phyloP scores from a whole-genome alignment of 768 basidiomycete species.

The Leucocoprinus sp. region DNA sequence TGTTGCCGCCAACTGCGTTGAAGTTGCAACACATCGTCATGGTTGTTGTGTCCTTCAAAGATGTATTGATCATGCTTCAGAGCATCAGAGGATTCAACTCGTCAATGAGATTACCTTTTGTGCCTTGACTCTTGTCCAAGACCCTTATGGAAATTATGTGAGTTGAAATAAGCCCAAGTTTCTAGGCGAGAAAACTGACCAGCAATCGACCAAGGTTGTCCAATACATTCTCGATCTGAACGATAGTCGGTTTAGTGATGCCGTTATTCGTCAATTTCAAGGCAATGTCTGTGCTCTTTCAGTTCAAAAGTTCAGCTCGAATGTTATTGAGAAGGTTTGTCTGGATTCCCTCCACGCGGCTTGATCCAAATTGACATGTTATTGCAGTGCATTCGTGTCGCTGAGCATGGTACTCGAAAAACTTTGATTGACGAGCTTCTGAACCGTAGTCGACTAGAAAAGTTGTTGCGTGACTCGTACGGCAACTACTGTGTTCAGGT shows the following conservation, averaged over 20 bases:
- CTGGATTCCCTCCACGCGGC: neutral
- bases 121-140: conserved; percentile 94
- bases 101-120: conserved; percentile 99
- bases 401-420: conserved; percentile 91
- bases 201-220: conserved; percentile 57
- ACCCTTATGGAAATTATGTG: conserved; percentile 91
- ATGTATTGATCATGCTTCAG: conserved; percentile 97
- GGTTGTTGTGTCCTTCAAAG: conserved; percentile 98
- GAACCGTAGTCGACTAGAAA: conserved; percentile 91
- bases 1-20: conserved; percentile 96
- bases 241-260: conserved; percentile 97
- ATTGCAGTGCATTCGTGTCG: conserved; percentile 75
- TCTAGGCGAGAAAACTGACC: neutral
- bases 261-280: conserved; percentile 92
- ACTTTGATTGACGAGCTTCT: conserved; percentile 91
- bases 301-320: conserved; percentile 98
- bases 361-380: conserved; percentile 1
- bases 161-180: conserved; percentile 19
- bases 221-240: conserved; percentile 99
- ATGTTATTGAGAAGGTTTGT: conserved; percentile 91
- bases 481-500: conserved; percentile 95
- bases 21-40: conserved; percentile 96
- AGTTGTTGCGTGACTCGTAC: conserved; percentile 91
- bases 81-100: conserved; percentile 89
- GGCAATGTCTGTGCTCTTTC: conserved; percentile 97